These are phyloP conservation scores for Alopecurus myosuroides DNA, from an alignment of 176 grass and related monocot genomes.

Conservation along the genomic window DNA sequence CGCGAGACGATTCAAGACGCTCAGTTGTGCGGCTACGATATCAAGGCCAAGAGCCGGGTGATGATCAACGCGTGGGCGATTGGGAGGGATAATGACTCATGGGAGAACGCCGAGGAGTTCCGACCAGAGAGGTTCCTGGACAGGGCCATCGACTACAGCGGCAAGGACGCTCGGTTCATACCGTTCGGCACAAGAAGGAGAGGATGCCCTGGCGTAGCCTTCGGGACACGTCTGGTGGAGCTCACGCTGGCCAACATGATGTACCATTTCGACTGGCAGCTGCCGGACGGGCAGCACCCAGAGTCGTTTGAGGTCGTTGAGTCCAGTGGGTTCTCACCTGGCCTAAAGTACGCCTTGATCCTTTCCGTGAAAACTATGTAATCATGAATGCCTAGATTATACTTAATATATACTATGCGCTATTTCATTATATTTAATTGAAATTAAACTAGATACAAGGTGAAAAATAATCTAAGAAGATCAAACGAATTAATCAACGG, in stretches of 20 bases:
- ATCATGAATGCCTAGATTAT: background rate
- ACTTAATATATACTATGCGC: no score
- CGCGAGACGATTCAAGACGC: constrained; percentile 35
- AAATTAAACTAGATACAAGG: no score
- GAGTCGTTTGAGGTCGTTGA: constrained; percentile 35
- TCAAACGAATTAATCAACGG: no score
- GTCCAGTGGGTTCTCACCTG: background rate
- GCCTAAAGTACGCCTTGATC: background rate
- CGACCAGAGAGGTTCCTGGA: constrained; percentile 26
- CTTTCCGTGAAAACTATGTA: constrained; percentile 20
- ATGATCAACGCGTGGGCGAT: constrained; percentile 61
- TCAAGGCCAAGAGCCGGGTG: constrained; percentile 25
- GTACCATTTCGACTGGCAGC: constrained; percentile 47
- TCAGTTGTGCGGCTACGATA: constrained; percentile 14
- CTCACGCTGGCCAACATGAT: constrained; percentile 39
- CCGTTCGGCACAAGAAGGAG: constrained; percentile 39
- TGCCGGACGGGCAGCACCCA: constrained; percentile 13
- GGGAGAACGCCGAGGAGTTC: constrained; percentile 37
- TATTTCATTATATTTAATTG: no score
- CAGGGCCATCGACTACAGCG: background rate
- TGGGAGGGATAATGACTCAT: constrained; percentile 13
- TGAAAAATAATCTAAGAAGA: no score
- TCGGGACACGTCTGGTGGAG: background rate
- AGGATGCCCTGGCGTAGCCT: constrained; percentile 14
- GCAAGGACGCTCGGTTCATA: constrained; percentile 16